Evolutionary conservation across 2,329 filamentous ascomycete species (phyloP).

Genomic region (Botrytis deweyae): DNA sequence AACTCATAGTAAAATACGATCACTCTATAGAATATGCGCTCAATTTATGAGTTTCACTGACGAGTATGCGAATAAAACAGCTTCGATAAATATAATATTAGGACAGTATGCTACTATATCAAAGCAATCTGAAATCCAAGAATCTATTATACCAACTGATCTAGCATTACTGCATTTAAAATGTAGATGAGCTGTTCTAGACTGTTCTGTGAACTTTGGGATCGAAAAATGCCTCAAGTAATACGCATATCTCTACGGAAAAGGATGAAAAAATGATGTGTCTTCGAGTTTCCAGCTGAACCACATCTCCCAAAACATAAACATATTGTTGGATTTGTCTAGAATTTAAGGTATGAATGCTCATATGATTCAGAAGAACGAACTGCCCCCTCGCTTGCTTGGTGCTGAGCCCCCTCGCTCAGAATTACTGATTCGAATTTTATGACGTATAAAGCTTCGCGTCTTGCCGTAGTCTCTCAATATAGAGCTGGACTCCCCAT

Average conservation of each 20-base stretch:
- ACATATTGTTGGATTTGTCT: background rate
- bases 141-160: background rate
- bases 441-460: background rate
- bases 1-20: background rate
- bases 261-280: rapidly evolving
- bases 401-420: background rate
- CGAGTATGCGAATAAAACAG: background rate
- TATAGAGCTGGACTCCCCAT: background rate
- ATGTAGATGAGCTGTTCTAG: too few relatives aligned
- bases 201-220: background rate
- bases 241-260: background rate
- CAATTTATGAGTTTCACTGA: background rate
- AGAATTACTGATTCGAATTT: background rate
- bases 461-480: background rate
- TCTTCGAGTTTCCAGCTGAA: background rate
- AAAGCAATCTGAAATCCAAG: background rate
- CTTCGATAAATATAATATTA: background rate
- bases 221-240: rapidly evolving
- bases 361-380: background rate
- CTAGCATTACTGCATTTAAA: background rate
- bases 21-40: too few relatives aligned
- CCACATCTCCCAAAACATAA: background rate
- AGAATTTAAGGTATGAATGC: background rate
- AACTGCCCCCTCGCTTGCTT: background rate
- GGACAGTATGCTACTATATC: background rate